Evolutionary conservation across 805 yeast genomes (phyloP).

Genomic region (Starmerella stellata): DNA sequence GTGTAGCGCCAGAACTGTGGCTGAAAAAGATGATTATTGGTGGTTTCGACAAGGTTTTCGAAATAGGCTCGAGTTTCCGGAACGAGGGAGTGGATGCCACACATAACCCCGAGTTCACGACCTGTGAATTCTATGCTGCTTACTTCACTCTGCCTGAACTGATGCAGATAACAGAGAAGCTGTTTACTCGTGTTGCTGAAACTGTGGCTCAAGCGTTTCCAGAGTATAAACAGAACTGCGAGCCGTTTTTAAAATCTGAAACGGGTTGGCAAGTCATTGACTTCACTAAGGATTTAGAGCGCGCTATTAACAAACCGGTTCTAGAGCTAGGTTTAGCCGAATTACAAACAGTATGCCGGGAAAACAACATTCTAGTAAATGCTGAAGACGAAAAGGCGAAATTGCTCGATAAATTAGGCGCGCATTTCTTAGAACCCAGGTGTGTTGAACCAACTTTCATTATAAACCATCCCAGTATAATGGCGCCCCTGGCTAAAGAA

Average conservation of each 20-base stretch:
- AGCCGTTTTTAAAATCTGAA: background rate
- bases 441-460: slow-evolving; percentile 54
- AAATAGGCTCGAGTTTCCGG: slow-evolving; percentile 66
- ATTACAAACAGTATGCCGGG: background rate
- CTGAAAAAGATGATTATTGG: slow-evolving; percentile 62
- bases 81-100: slow-evolving; percentile 88
- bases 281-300: slow-evolving; percentile 47
- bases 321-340: slow-evolving; percentile 23
- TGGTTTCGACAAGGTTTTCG: slow-evolving; percentile 76
- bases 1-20: slow-evolving; percentile 96
- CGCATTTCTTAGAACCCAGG: slow-evolving; percentile 44
- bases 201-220: slow-evolving; percentile 11
- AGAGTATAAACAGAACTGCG: slow-evolving; percentile 4
- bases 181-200: slow-evolving; percentile 30
- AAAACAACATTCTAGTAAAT: background rate
- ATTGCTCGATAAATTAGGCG: slow-evolving; percentile 46
- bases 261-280: slow-evolving; percentile 32
- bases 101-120: slow-evolving; percentile 86
- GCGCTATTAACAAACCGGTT: slow-evolving; percentile 30
- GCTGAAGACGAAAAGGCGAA: slow-evolving; percentile 30
- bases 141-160: slow-evolving; percentile 49
- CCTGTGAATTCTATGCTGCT: slow-evolving; percentile 73
- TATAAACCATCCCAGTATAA: slow-evolving; percentile 60
- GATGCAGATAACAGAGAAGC: slow-evolving; percentile 41
- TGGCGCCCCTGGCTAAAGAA: slow-evolving; percentile 82